These are phyloP conservation scores for Marasmius sp. DNA, from an alignment of 1,284 basidiomycete species.

Conservation along the genomic window DNA sequence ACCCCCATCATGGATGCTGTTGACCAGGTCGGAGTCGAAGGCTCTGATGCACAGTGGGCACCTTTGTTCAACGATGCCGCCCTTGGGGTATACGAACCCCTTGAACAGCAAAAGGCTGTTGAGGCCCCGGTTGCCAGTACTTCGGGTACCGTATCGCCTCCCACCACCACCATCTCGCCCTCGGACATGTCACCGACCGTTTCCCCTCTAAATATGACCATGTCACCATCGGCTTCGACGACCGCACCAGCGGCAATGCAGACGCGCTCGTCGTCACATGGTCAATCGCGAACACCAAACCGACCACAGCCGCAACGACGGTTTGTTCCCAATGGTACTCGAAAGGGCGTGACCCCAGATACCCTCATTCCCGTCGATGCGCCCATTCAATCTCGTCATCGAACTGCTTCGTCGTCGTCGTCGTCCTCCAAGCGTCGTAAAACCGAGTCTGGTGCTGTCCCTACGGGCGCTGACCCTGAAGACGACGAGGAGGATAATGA, in stretches of 20 bases:
- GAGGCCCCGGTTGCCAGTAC: too few relatives aligned
- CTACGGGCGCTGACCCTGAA: slow-evolving; percentile 1
- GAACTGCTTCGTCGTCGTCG: slow-evolving; percentile 2
- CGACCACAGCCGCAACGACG: neutral
- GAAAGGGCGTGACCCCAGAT: slow-evolving; percentile 14
- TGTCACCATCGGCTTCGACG: neutral
- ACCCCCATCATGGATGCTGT: neutral
- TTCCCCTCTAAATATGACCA: too few relatives aligned
- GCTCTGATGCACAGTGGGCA: neutral
- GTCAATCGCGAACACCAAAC: neutral
- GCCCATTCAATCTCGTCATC: slow-evolving; percentile 4
- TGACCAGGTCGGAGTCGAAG: neutral
- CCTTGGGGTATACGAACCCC: too few relatives aligned
- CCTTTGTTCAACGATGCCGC: too few relatives aligned
- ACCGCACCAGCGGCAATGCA: neutral
- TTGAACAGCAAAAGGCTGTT: too few relatives aligned
- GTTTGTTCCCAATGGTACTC: slow-evolving; percentile 11
- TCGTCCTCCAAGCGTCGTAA: slow-evolving; percentile 4
- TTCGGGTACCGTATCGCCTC: too few relatives aligned
- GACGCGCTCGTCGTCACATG: neutral
- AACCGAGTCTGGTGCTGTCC: neutral
- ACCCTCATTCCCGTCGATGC: slow-evolving; percentile 13
- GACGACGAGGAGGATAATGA: slow-evolving; percentile 4
- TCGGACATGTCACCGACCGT: too few relatives aligned
- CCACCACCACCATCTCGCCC: too few relatives aligned